Base-by-base conservation (phyloP, 371 early-diverging fungal species). In the Actinomucor elegans region DNA sequence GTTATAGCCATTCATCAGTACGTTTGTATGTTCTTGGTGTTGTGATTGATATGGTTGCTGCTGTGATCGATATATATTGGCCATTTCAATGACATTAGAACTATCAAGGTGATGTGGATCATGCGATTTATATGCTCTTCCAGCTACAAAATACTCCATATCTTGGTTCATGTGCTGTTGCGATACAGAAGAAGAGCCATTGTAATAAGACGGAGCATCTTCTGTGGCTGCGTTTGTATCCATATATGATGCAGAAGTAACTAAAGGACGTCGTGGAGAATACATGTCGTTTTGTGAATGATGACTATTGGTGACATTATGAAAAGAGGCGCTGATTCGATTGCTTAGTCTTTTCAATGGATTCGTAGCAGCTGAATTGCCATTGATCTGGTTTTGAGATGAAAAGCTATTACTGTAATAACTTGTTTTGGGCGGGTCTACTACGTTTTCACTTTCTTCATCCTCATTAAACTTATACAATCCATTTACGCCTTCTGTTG, bases 391-490 rank as follows among this genome's bases (percentile, higher is more conserved):
- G 18, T 17, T 27, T 5, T 45, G 36, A 23, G 29, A 11, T 8
- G 57, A 27, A 14, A 57, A 43, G 11, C 44, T 37, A 20, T 51
- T 44, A 9, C 44, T 18, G 11, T 52, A 52, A 35, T 59, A 46
- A 5, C 36, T 52, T 15, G 52, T 59, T n/a, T 46, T 47, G 10
- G 59, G 40, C 21, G 59, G 34, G 33, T 52, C 59, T 4, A 52
- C 59, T 0, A 59, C 15, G 28, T 62, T 59, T 15, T 32, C 26
- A 2, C 34, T 52, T 43, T 59, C 59, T 24, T 56, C 55, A 31
- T 64, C 52, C 3, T 69, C 66, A 8, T 67, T 67, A 48, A 67
- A 73, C 23, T 70, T 70, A 49, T 73, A 73, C 20, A 60, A 43
- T 8, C 71, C 74, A 14, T 54, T 52, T 28, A 66, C 24, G 2